Base-by-base conservation (phyloP, 2,329 filamentous ascomycete species). In the Botrytis galanthina region DNA sequence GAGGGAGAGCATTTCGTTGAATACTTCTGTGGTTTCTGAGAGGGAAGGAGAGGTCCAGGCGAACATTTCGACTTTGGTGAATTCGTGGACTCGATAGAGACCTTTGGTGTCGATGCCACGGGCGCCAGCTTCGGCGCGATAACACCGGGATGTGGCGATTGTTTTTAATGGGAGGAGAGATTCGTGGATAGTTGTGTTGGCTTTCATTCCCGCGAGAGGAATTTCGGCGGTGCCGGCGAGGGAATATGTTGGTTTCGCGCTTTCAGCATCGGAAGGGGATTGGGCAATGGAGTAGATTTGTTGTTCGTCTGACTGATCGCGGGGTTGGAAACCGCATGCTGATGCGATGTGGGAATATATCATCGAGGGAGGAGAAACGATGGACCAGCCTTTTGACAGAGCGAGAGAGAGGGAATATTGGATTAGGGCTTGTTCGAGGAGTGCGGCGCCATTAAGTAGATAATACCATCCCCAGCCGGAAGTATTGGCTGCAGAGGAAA, bases 391-490 rank as follows among this genome's bases (percentile, higher is more conserved):
- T 76, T 89, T 87, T 67, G 87, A 87, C 73, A 90, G 89, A 14
- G 93, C 93, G 1, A 93, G 88, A 16, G 87, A 86, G 4, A 98
- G 86, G 0, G 96, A 91, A 82, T 97, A 98, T 81, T 95, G 92
- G 20, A 98, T 85, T 4, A 99, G 87, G 0, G 96, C 96, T 81
- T 98, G 95, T 83, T 99, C 96, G n/a, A 99, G 88, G 81, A 96
- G 89, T 0, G 95, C 95, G 14, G 91, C 96, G 80, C 97, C 95
- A 80, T 95, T 93, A n/a, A 93, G 86, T 18, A 99, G 89, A 83
- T 94, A 98, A 84, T 99, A 99, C 93, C 94, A 99, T 1, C 96
- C 96, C 95, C 95, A 99, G 54, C 96, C 96, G 5, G 92, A 93
- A 1, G 93, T 91, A n/a, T 88, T 90, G 2, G 91, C 91, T 8